A percentile compares a stretch with the other conserved stretches of the same genome.
phyloP scores from a whole-genome alignment of 1,284 basidiomycete genomes.

The Stereum hirsutum region DNA sequence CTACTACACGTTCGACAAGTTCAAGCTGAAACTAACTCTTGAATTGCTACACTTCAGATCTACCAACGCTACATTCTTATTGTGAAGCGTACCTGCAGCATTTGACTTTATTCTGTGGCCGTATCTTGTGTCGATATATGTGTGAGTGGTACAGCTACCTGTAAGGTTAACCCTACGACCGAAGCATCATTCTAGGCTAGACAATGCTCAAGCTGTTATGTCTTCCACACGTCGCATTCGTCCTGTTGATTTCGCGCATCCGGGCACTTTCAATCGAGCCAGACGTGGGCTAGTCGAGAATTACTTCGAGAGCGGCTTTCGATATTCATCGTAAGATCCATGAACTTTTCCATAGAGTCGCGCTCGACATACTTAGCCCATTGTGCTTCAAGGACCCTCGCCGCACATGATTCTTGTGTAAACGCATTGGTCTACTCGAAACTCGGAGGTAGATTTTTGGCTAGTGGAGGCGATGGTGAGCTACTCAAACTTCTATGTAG shows the following conservation, averaged over 20 bases:
- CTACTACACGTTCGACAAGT: too few species aligned
- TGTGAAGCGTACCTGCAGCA: too few species aligned
- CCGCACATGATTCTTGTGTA: conserved; percentile 59
- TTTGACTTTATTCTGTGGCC: too few species aligned
- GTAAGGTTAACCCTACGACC: too few species aligned
- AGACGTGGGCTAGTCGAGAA: conserved; percentile 1
- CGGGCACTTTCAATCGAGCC: not conserved
- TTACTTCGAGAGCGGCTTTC: conserved; percentile 26
- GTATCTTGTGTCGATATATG: too few species aligned
- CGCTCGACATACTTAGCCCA: not conserved
- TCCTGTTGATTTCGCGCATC: not conserved
- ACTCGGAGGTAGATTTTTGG: conserved; percentile 56
- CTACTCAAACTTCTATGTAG: not conserved
- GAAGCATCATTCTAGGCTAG: too few species aligned
- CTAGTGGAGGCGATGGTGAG: conserved; percentile 71
- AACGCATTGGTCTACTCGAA: conserved; percentile 61
- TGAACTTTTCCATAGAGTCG: not conserved
- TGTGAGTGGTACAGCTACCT: too few species aligned
- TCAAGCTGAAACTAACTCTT: too few species aligned
- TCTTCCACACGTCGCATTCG: not conserved
- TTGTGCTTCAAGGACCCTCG: conserved; percentile 35
- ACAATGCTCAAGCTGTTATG: too few species aligned
- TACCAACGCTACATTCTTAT: too few species aligned
- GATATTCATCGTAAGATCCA: conserved; percentile 31
- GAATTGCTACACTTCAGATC: too few species aligned